Conservation (phyloP, 495 filamentous ascomycete genomes). For the Aspergillus coremiiformis region DNA sequence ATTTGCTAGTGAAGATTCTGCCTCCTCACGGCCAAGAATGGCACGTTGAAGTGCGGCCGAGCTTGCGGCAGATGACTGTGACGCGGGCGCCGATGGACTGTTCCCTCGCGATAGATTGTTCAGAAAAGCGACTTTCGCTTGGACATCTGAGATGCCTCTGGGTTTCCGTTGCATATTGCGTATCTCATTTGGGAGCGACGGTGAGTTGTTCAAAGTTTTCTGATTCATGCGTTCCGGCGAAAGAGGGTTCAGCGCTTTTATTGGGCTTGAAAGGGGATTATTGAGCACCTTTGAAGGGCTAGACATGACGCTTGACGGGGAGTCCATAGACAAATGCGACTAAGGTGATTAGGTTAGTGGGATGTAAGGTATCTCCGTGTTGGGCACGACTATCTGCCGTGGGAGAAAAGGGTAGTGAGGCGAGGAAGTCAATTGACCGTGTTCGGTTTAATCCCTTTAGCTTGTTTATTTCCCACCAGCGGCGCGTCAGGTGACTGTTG, state of each 20-base stretch:
- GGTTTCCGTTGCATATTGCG: conserved; percentile 34
- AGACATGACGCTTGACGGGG: conserved; percentile 35
- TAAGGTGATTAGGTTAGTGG: conserved; percentile 2
- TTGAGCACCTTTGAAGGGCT: conserved; percentile 20
- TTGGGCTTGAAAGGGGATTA: conserved; percentile 31
- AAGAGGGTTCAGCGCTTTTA: conserved; percentile 60
- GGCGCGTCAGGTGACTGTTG: conserved; percentile 33
- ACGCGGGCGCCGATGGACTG: conserved; percentile 50
- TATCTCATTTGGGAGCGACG: conserved; percentile 44
- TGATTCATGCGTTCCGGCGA: conserved; percentile 79
- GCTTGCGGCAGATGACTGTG: conserved; percentile 25
- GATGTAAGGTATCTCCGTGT: conserved; percentile 13
- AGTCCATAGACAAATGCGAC: conserved; percentile 28
- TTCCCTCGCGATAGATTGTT: conserved; percentile 62
- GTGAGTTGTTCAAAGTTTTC: conserved; percentile 49
- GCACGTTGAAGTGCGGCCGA: conserved; percentile 73
- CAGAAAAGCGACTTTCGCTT: conserved; percentile 78
- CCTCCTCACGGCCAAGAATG: conserved; percentile 77
- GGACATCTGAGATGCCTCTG: conserved; percentile 60
- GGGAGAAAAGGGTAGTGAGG: conserved; percentile 7
- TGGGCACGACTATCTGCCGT: conserved; percentile 17
- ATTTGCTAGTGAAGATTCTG: conserved; percentile 48
- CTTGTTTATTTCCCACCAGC: conserved; percentile 30
- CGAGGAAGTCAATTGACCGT: conserved; percentile 13
- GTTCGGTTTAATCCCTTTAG: conserved; percentile 13